A percentile compares a stretch with the other conserved stretches of the same genome.
Evolutionary conservation across 768 basidiomycete genomes (phyloP).

Genomic region (Cantharellus cinnabarinus): DNA sequence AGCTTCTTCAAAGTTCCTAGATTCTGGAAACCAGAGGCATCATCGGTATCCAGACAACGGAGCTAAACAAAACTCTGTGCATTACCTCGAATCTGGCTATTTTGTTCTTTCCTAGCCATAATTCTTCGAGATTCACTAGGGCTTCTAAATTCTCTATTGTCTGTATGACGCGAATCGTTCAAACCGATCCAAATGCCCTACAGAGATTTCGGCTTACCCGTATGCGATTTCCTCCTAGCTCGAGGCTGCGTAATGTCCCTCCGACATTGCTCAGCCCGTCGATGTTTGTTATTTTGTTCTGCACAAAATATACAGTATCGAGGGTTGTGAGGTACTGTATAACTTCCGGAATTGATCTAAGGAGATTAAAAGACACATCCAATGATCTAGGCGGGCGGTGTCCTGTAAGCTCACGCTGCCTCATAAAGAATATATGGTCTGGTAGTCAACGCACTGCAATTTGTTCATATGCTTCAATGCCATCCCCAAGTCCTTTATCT

Average conservation of each 20-base stretch:
- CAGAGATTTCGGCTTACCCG: conserved; percentile 32
- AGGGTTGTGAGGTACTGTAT: conserved; percentile 39
- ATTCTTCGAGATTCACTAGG: conserved; percentile 65
- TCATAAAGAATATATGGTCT: neutral
- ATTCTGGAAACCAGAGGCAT: conserved; percentile 26
- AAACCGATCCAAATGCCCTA: neutral
- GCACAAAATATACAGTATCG: conserved; percentile 77
- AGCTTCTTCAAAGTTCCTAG: conserved; percentile 49
- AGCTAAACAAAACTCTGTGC: neutral
- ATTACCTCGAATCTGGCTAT: conserved; percentile 66
- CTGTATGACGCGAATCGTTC: conserved; percentile 20
- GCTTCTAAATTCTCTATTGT: conserved; percentile 72
- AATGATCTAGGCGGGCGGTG: conserved; percentile 33
- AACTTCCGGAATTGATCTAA: conserved; percentile 47
- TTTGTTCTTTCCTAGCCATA: conserved; percentile 98
- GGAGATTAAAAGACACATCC: conserved; percentile 89
- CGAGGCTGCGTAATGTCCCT: conserved; percentile 54
- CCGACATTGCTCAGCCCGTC: conserved; percentile 24
- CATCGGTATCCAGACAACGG: neutral
- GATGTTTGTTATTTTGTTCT: conserved; percentile 81
- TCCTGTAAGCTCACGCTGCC: neutral
- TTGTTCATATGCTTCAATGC: conserved; percentile 36
- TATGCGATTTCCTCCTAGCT: conserved; percentile 84
- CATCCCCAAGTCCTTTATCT: conserved; percentile 50
- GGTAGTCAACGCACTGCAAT: conserved; percentile 29